Evolutionary conservation across 345 rosid genomes (phyloP).

Genomic region (Chamaenerion angustifolium): DNA sequence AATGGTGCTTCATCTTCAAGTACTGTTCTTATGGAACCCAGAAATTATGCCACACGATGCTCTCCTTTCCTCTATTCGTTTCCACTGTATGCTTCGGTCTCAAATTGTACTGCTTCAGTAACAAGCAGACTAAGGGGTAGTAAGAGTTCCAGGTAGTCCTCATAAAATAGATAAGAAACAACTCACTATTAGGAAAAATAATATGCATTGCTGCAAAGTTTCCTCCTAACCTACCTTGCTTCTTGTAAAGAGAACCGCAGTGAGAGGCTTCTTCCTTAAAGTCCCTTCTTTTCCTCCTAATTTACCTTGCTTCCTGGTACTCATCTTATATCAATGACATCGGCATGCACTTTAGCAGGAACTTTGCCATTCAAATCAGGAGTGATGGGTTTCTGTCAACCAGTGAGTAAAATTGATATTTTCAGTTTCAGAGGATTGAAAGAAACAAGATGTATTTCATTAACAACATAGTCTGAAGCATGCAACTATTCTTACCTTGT

Average conservation of each 20-base stretch:
- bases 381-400: neutral
- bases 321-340: slow-evolving; percentile 29
- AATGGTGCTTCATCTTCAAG: too few species aligned
- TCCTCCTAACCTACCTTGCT: too few species aligned
- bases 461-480: neutral
- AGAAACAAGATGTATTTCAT: neutral
- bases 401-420: neutral
- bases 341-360: slow-evolving; percentile 16
- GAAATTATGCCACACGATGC: too few species aligned
- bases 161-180: too few species aligned
- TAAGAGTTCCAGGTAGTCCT: slow-evolving; percentile 1
- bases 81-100: too few species aligned
- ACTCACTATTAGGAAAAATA: neutral
- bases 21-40: too few species aligned
- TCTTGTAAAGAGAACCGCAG: too few species aligned
- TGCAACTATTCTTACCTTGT: slow-evolving; percentile 2
- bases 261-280: too few species aligned
- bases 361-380: neutral
- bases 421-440: neutral
- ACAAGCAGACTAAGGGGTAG: slow-evolving; percentile 31
- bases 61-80: too few species aligned
- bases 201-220: too few species aligned
- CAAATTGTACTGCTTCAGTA: too few species aligned
- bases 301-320: slow-evolving; percentile 18
- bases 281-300: too few species aligned